These are phyloP conservation scores for Aspergillus indologenus DNA, from an alignment of 495 filamentous ascomycete genomes.

Conservation along the genomic window DNA sequence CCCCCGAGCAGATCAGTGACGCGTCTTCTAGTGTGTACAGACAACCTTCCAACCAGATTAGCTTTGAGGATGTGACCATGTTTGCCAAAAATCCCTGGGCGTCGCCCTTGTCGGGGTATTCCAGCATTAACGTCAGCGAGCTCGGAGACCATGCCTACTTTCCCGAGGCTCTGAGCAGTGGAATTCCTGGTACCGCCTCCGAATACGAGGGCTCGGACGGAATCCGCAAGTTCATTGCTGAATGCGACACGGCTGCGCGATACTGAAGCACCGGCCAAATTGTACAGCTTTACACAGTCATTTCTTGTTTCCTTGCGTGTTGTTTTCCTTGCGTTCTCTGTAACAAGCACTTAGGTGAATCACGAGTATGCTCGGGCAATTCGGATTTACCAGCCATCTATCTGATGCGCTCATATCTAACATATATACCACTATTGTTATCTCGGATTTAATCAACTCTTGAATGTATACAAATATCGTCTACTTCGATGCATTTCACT, in stretches of 20 bases:
- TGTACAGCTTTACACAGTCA: constrained; percentile 25
- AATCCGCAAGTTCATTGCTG: constrained; percentile 81
- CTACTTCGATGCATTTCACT: too few relatives aligned
- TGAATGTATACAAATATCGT: neutral
- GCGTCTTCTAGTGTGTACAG: constrained; percentile 24
- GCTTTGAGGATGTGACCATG: constrained; percentile 47
- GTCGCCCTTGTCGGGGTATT: constrained; percentile 48
- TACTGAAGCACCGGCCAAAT: constrained; percentile 14
- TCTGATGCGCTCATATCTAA: neutral
- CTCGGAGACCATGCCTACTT: constrained; percentile 45
- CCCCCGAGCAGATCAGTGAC: constrained; percentile 32
- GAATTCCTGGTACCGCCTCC: constrained; percentile 39
- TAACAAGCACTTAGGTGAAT: neutral
- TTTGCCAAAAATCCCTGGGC: constrained; percentile 51
- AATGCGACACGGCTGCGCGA: constrained; percentile 64
- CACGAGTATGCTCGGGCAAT: neutral
- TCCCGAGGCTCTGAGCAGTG: constrained; percentile 32
- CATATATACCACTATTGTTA: neutral
- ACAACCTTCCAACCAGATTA: constrained; percentile 30
- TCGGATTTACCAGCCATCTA: neutral
- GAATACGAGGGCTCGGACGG: constrained; percentile 81
- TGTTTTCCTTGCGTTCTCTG: constrained; percentile 7
- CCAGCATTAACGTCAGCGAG: constrained; percentile 53
- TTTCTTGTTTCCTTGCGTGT: constrained; percentile 11
- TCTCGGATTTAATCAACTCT: neutral